These are phyloP conservation scores for Closterium sp. DNA, from an alignment of 139 green algal species.

Conservation along the genomic window DNA sequence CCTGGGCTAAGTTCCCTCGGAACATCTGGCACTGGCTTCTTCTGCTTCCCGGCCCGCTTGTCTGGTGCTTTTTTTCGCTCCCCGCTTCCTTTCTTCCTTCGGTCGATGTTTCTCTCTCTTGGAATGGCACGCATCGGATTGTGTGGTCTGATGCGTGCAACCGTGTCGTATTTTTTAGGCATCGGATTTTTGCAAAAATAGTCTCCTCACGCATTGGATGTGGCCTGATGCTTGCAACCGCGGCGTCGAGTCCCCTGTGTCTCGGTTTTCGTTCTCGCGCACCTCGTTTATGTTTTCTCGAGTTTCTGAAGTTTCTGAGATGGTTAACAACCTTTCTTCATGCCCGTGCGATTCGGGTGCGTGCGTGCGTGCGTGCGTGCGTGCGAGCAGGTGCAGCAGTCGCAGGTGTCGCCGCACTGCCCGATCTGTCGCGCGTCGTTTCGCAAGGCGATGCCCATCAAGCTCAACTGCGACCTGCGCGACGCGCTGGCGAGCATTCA, in stretches of 20 bases:
- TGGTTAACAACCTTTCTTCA: too few species aligned
- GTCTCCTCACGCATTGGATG: too few species aligned
- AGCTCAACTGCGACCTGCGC: constrained; percentile 39
- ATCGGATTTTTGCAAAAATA: too few species aligned
- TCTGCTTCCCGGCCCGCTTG: neutral
- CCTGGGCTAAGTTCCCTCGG: too few species aligned
- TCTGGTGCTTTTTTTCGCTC: neutral
- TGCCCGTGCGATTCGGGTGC: too few species aligned
- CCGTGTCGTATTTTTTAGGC: neutral
- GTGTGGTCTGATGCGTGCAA: neutral
- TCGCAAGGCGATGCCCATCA: neutral
- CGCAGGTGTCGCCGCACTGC: constrained; percentile 13
- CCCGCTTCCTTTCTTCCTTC: too few species aligned
- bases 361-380: neutral
- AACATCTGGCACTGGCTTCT: too few species aligned
- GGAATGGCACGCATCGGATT: neutral
- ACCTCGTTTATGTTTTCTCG: too few species aligned
- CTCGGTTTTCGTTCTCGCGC: too few species aligned
- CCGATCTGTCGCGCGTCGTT: constrained; percentile 37
- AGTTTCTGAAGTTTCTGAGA: too few species aligned
- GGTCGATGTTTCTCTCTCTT: neutral
- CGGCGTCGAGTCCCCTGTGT: too few species aligned
- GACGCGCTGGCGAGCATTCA: constrained; percentile 20
- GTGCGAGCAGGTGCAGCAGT: constrained; percentile 18
- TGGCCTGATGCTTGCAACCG: too few species aligned